Evolutionary conservation across 108 stramenopile species (phyloP).

Genomic region (Nitzschia inconspicua): DNA sequence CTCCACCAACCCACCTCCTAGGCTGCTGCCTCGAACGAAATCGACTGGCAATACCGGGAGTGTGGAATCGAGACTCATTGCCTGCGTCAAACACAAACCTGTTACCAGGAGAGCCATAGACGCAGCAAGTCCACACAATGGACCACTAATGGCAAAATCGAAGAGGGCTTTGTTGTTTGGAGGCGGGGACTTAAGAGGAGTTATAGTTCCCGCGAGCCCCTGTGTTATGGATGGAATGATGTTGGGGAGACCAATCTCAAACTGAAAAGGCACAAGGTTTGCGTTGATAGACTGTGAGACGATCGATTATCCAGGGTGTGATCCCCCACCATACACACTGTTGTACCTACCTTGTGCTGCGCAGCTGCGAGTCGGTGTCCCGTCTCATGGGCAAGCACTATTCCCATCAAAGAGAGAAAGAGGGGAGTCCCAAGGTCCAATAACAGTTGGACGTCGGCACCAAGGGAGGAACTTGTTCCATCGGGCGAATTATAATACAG

Average conservation of each 20-base stretch:
- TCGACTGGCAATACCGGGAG: constrained; percentile 63
- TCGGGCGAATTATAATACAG: too few species aligned
- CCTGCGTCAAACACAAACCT: constrained; percentile 53
- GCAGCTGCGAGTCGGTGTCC: constrained; percentile 50
- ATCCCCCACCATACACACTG: too few species aligned
- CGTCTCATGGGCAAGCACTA: constrained; percentile 51
- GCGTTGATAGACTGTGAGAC: too few species aligned
- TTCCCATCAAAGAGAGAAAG: constrained; percentile 34
- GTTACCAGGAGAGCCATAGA: constrained; percentile 47
- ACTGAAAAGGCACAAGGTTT: too few species aligned
- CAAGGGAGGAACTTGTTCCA: too few species aligned
- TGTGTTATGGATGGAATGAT: constrained; percentile 41
- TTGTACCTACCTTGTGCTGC: constrained; percentile 43
- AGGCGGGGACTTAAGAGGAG: constrained; percentile 54
- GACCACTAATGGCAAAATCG: constrained; percentile 75
- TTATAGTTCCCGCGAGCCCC: constrained; percentile 53
- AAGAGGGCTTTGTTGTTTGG: constrained; percentile 54
- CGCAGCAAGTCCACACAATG: constrained; percentile 48
- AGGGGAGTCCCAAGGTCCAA: constrained; percentile 41
- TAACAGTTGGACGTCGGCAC: constrained; percentile 30
- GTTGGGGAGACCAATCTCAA: constrained; percentile 26
- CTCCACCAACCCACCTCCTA: constrained; percentile 67
- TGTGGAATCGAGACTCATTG: constrained; percentile 8
- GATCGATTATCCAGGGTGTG: too few species aligned
- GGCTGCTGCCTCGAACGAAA: constrained; percentile 49